These are phyloP conservation scores for Rhynchospora tenuis DNA, from an alignment of 176 grass and related monocot species.

Conservation along the genomic window DNA sequence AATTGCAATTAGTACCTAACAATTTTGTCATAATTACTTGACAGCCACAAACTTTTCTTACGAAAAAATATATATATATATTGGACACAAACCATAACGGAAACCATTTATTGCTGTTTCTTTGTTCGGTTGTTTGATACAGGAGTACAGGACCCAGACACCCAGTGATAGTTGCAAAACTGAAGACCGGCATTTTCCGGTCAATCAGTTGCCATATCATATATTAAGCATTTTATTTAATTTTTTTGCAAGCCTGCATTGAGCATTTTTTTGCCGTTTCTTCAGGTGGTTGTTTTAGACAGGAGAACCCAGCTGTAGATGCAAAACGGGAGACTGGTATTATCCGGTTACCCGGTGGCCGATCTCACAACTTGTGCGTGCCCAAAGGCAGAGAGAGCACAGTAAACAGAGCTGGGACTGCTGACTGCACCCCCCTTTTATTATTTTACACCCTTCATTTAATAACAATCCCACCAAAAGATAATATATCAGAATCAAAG, in stretches of 20 bases:
- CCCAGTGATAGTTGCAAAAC: neutral
- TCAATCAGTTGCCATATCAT: neutral
- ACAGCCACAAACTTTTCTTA: neutral
- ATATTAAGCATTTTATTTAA: neutral
- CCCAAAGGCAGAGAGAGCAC: neutral
- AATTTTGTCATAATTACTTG: neutral
- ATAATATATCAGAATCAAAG: neutral
- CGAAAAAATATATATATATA: neutral
- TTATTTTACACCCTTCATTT: neutral
- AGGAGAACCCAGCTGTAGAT: too few relatives aligned
- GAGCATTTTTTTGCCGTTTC: too few relatives aligned
- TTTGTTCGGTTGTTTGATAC: neutral
- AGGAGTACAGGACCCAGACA: too few relatives aligned
- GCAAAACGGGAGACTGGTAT: neutral
- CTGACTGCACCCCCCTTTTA: neutral
- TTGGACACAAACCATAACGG: neutral
- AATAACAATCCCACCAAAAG: neutral
- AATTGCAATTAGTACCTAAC: neutral
- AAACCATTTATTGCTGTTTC: neutral
- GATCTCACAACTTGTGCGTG: slow-evolving; percentile 1
- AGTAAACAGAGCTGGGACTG: neutral
- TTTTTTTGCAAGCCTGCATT: too few relatives aligned
- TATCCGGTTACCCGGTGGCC: neutral
- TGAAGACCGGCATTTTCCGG: neutral
- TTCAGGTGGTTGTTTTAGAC: too few relatives aligned